Evolutionary conservation across 176 grass and related monocot genomes (phyloP).

Genomic region (Melocanna baccifera): DNA sequence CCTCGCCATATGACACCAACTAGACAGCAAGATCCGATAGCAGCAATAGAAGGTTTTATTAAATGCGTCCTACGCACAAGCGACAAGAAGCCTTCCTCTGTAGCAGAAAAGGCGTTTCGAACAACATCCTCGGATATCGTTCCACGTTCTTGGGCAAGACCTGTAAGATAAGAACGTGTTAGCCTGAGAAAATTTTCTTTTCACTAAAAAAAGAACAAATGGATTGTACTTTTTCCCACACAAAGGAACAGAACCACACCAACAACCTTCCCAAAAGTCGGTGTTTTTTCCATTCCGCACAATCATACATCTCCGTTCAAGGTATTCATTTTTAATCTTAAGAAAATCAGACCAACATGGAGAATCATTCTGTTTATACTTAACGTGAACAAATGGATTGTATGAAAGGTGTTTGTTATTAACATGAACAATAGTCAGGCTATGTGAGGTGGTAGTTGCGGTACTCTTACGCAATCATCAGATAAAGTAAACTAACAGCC

Average conservation of each 20-base stretch:
- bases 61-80: constrained; percentile 83
- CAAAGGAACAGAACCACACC: too few species aligned
- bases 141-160: constrained; percentile 71
- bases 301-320: too few species aligned
- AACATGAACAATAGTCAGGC: background rate
- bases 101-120: constrained; percentile 77
- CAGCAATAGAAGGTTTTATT: constrained; percentile 81
- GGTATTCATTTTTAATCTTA: too few species aligned
- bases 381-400: background rate
- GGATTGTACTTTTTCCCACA: too few species aligned
- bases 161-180: constrained; percentile 24
- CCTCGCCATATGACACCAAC: constrained; percentile 85
- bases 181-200: background rate
- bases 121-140: constrained; percentile 82
- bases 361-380: too few species aligned
- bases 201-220: background rate
- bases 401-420: background rate
- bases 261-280: too few species aligned
- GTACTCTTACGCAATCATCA: background rate
- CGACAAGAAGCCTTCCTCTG: constrained; percentile 86
- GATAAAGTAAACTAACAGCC: background rate
- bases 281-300: too few species aligned
- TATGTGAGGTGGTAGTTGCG: background rate
- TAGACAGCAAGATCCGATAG: constrained; percentile 92
- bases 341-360: too few species aligned